Conservation (phyloP, 495 filamentous ascomycete species). For the Pseudoneurospora amorphoporcata region DNA sequence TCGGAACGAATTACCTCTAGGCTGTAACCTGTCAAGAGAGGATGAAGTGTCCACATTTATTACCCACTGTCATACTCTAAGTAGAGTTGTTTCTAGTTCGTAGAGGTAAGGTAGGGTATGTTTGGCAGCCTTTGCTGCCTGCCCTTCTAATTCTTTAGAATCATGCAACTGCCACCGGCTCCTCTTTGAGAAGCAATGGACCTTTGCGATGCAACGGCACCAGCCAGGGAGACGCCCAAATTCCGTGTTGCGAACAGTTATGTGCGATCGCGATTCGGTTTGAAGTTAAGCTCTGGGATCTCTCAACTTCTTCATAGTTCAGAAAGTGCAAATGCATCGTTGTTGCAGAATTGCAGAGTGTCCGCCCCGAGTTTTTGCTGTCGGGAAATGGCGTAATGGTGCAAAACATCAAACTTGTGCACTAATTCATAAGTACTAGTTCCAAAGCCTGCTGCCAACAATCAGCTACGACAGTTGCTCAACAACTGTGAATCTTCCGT, state of each 20-base stretch:
- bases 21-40: not conserved
- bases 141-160: not conserved
- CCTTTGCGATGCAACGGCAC: not conserved
- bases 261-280: not conserved
- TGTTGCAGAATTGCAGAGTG: not conserved
- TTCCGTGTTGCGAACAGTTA: not conserved
- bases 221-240: not conserved
- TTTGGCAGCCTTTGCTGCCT: not conserved
- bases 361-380: not conserved
- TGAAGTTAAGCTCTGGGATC: no score
- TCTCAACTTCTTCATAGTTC: no score
- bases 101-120: no score
- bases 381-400: not conserved
- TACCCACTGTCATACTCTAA: no score
- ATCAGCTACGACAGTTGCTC: not conserved
- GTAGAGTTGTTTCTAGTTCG: not conserved
- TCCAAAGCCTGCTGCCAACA: not conserved
- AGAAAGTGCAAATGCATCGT: not conserved
- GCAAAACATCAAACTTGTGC: not conserved
- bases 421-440: not conserved
- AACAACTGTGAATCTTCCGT: not conserved
- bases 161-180: not conserved
- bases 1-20: not conserved
- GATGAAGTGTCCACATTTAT: no score
- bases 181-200: not conserved